Base-by-base conservation (phyloP, 768 basidiomycete species). In the Calocybe indica region DNA sequence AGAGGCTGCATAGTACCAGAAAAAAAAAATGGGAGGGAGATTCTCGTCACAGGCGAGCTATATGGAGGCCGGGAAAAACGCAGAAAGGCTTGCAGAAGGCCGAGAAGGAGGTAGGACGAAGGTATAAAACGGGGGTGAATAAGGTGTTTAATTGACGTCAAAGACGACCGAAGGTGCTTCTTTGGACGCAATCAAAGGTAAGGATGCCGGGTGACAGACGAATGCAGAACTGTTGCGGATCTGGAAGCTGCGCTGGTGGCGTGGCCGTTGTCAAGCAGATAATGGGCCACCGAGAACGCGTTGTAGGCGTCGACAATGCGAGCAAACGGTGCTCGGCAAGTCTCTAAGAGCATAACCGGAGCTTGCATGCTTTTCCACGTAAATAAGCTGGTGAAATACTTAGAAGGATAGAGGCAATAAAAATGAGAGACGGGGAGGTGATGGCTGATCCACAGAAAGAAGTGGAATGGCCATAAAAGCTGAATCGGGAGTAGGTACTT, bases 141-240 rank as follows among this genome's bases (percentile, higher is more conserved):
- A 57, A 54, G 67, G 67, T 66, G 58, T 66, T 70, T 66, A 70
- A 69, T 73, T 72, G 67, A 70, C 68, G 69, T 70, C 65, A 69
- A 66, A 63, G 57, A 55, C 55, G 55, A 50, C 62, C 62, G 59
- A 62, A 59, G 58, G 67, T 62, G 57, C 58, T 57, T 51, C 49
- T 40, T 45, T 52, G 56, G 58, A 58, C 52, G 58, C 53, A 54
- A 58, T 62, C 56, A 57, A 53, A 52, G 51, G 52, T 54, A 61
- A 64, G 64, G 61, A 63, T 46, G 51, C 62, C 58, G 60, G 52
- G 41, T 48, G 50, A 58, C 47, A 62, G 60, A 66, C 64, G 63
- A 52, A 52, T 53, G 46, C 45, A 54, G 54, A 56, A 60, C 60
- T 61, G 64, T 63, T 65, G 70, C 70, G 72, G 72, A 72, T 73